These are phyloP conservation scores for Kockiozyma suomiensis DNA, from an alignment of 805 yeast species.

Conservation along the genomic window DNA sequence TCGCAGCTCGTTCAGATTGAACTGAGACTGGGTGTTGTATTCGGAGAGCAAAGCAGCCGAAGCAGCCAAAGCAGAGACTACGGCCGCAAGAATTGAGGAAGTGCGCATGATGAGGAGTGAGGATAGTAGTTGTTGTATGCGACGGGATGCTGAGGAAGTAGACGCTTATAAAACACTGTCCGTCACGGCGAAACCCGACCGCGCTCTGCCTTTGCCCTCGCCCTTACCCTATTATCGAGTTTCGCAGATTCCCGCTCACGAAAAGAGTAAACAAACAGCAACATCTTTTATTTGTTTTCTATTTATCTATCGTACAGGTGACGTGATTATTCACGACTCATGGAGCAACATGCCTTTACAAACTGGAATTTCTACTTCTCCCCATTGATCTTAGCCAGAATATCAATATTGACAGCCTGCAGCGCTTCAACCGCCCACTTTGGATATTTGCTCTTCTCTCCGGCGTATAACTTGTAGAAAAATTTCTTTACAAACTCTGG, in stretches of 20 bases:
- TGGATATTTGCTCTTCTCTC: conserved; percentile 43
- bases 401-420: conserved; percentile 42
- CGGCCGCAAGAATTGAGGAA: conserved; percentile 2
- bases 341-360: too few species aligned
- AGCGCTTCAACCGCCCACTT: conserved; percentile 50
- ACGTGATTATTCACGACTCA: not conserved
- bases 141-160: too few species aligned
- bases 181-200: conserved; percentile 7
- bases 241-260: not conserved
- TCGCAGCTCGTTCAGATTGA: conserved; percentile 29
- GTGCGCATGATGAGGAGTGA: conserved; percentile 18
- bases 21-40: conserved; percentile 19
- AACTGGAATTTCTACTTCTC: not conserved
- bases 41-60: conserved; percentile 28
- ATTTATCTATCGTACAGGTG: not conserved
- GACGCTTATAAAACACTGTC: not conserved
- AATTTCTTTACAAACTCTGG: conserved; percentile 45
- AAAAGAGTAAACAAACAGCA: not conserved
- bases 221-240: conserved; percentile 1
- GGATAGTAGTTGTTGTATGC: not conserved
- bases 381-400: conserved; percentile 28
- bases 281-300: not conserved
- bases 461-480: conserved; percentile 43
- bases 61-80: conserved; percentile 15
- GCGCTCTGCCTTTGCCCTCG: not conserved